Conservation (phyloP, 179 eudicot genomes). For the Carnegiea gigantea region DNA sequence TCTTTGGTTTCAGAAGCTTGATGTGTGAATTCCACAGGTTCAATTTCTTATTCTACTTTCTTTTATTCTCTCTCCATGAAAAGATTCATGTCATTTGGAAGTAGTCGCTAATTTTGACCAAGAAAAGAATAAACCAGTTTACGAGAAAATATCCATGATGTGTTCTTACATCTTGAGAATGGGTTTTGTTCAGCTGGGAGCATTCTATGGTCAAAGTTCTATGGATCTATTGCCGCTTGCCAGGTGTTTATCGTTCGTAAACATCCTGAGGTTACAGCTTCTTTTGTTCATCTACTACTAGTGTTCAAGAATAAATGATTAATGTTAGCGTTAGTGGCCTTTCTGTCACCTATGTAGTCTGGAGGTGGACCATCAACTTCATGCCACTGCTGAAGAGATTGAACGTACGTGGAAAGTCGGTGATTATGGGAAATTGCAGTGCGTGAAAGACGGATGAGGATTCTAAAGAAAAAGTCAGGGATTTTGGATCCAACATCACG, state of each 20-base stretch:
- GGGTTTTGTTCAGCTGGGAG: not conserved
- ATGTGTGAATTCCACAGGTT: not conserved
- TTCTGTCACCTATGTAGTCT: not conserved
- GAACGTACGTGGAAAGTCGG: conserved; percentile 6
- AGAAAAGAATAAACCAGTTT: not conserved
- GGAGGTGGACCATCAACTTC: conserved; percentile 5
- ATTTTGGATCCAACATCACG: conserved; percentile 1
- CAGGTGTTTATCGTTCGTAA: not conserved
- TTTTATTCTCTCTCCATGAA: not conserved
- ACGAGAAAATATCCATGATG: not conserved
- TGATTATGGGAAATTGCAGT: not conserved
- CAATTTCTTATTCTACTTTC: not conserved
- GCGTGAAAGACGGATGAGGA: not conserved
- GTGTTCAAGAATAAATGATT: not conserved
- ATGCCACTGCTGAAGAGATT: not conserved
- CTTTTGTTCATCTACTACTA: not conserved
- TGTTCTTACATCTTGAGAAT: not conserved
- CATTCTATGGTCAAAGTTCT: not conserved
- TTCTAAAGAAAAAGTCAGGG: not conserved
- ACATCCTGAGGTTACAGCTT: not conserved
- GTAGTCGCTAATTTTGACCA: not conserved
- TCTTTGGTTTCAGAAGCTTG: not conserved
- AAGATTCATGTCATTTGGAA: not conserved
- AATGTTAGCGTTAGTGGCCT: no score
- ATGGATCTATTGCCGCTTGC: not conserved